Conservation (phyloP, 768 basidiomycete species). For the Galerina marginata region DNA sequence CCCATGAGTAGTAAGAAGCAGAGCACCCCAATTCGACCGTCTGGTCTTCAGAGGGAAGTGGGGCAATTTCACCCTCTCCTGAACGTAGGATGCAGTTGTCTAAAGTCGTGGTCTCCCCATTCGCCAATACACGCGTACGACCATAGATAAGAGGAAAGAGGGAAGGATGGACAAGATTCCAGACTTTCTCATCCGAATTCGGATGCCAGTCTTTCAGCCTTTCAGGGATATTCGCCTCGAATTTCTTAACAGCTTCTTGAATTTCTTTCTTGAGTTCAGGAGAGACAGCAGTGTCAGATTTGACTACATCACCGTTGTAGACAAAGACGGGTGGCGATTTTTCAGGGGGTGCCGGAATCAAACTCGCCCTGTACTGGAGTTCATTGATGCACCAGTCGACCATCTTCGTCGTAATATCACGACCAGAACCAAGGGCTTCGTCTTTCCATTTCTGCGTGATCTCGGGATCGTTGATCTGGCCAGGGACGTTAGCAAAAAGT, state of each 20-base stretch:
- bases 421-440: constrained; percentile 19
- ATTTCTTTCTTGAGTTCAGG: constrained; percentile 28
- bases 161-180: constrained; percentile 52
- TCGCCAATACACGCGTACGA: constrained; percentile 26
- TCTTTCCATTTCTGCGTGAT: constrained; percentile 31
- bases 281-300: constrained; percentile 39
- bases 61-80: constrained; percentile 23
- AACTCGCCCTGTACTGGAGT: constrained; percentile 27
- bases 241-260: constrained; percentile 26
- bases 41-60: constrained; percentile 7
- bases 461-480: constrained; percentile 26
- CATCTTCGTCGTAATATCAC: constrained; percentile 31
- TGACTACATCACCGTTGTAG: constrained; percentile 33
- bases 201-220: constrained; percentile 52
- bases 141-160: constrained; percentile 46
- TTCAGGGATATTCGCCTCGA: constrained; percentile 41
- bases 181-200: constrained; percentile 44
- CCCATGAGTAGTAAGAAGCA: neutral
- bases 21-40: neutral
- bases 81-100: constrained; percentile 27
- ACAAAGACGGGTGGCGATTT: constrained; percentile 22
- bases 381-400: constrained; percentile 31
- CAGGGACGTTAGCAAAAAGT: neutral
- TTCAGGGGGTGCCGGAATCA: constrained; percentile 7
- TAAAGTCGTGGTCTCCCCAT: constrained; percentile 24